These are phyloP conservation scores for Trypanosoma scelopori DNA, from an alignment of 208 protist genomes.

Conservation along the genomic window DNA sequence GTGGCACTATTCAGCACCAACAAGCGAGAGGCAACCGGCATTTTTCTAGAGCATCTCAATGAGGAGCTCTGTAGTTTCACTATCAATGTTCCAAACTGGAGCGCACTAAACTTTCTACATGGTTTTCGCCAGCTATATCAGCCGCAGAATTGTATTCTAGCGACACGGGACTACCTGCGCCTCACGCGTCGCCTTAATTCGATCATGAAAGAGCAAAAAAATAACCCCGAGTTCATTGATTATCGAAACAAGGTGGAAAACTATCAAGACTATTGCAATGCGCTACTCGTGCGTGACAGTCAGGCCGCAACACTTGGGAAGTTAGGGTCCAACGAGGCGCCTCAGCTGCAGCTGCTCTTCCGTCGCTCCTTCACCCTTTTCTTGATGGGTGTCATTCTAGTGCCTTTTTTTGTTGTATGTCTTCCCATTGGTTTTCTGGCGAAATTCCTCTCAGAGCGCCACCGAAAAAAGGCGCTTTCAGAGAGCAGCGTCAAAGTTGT, in stretches of 20 bases:
- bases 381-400: constrained; percentile 71
- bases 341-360: constrained; percentile 66
- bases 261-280: constrained; percentile 83
- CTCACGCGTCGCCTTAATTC: constrained; percentile 81
- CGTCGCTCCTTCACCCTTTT: constrained; percentile 75
- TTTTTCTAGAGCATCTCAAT: constrained; percentile 83
- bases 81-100: constrained; percentile 92
- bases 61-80: constrained; percentile 78
- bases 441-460: constrained; percentile 50
- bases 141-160: constrained; percentile 74
- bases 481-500: constrained; percentile 89
- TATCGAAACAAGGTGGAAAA: constrained; percentile 78
- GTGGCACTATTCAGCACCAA: constrained; percentile 71
- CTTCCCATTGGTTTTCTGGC: constrained; percentile 71
- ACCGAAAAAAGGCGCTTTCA: constrained; percentile 62
- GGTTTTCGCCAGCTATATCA: constrained; percentile 90
- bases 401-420: constrained; percentile 84
- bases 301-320: constrained; percentile 83
- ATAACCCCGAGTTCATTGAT: constrained; percentile 59
- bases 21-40: constrained; percentile 77
- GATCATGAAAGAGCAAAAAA: constrained; percentile 69
- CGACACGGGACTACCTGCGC: constrained; percentile 77
- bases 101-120: constrained; percentile 88
- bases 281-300: constrained; percentile 81
- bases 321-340: constrained; percentile 51